Evolutionary conservation across 1,284 basidiomycete species (phyloP).

Genomic region (Cutaneotrichosporon sp.): DNA sequence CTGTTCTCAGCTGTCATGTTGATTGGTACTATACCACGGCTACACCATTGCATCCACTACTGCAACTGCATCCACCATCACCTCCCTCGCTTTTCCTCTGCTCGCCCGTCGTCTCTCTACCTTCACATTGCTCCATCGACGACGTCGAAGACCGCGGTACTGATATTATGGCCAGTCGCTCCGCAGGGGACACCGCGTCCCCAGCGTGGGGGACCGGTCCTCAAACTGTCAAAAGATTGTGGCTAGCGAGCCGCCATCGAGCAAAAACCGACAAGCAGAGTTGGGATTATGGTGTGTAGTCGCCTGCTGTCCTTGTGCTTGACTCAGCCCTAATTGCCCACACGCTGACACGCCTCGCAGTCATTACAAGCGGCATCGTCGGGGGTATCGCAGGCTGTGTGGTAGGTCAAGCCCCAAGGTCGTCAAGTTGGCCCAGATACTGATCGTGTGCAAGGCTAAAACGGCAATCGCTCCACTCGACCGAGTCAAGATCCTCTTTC

Average conservation of each 20-base stretch:
- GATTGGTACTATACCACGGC: no score
- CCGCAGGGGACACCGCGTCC: conserved; percentile 17
- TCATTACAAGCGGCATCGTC: conserved; percentile 61
- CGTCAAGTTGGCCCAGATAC: neutral
- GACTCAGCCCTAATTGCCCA: neutral
- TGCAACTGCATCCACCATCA: no score
- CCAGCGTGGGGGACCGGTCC: conserved; percentile 12
- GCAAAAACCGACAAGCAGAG: conserved; percentile 60
- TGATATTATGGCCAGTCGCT: conserved; percentile 11
- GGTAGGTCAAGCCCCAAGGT: conserved; percentile 57
- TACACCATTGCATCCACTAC: no score
- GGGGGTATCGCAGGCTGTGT: conserved; percentile 91
- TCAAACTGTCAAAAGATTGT: conserved; percentile 13
- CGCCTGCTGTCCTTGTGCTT: conserved; percentile 6
- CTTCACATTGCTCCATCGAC: neutral
- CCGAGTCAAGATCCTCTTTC: conserved; percentile 97
- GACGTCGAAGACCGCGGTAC: neutral
- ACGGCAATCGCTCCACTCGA: conserved; percentile 95
- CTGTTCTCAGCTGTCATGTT: no score
- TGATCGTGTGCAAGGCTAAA: conserved; percentile 65
- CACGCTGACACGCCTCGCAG: conserved; percentile 23
- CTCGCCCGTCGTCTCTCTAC: neutral
- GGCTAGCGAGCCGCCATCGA: conserved; percentile 53
- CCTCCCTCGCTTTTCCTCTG: neutral
- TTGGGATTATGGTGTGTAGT: conserved; percentile 58